Evolutionary conservation across 78 protist genomes (phyloP).

Genomic region (Dictyostelium purpureum): DNA sequence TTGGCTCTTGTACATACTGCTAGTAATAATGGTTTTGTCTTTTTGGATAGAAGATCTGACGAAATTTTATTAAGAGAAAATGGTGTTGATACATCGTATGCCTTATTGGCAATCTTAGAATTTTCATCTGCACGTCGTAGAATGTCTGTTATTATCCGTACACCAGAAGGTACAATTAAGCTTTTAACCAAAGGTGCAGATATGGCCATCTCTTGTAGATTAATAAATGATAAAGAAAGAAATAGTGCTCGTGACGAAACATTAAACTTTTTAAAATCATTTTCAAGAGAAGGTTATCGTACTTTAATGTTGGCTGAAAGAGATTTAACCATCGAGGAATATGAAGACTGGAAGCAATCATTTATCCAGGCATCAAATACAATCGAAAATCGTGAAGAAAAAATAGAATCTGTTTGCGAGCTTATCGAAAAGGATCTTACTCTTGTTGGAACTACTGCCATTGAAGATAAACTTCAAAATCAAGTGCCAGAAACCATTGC

Average conservation of each 20-base stretch:
- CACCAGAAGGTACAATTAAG: constrained; percentile 57
- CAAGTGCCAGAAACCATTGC: constrained; percentile 90
- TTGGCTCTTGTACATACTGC: constrained; percentile 90
- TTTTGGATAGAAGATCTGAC: constrained; percentile 51
- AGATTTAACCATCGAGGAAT: constrained; percentile 33
- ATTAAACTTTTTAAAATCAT: constrained; percentile 26
- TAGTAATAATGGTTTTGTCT: constrained; percentile 78
- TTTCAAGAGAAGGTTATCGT: constrained; percentile 66
- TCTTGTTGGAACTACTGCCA: constrained; percentile 90
- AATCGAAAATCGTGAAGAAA: constrained; percentile 75
- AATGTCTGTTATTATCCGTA: constrained; percentile 81
- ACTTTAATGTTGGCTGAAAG: constrained; percentile 73
- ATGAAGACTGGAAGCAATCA: constrained; percentile 42
- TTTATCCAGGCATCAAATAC: constrained; percentile 67
- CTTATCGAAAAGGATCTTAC: constrained; percentile 83
- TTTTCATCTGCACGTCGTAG: constrained; percentile 83
- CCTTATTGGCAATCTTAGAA: constrained; percentile 69
- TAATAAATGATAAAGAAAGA: constrained; percentile 2
- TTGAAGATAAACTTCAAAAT: constrained; percentile 91
- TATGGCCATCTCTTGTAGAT: constrained; percentile 55
- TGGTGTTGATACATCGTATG: constrained; percentile 59
- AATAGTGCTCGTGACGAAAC: constrained; percentile 32
- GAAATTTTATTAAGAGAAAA: constrained; percentile 40
- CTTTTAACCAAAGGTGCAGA: constrained; percentile 75
- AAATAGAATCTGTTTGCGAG: constrained; percentile 69